Evolutionary conservation across 2,329 filamentous ascomycete species (phyloP), one percentile per base, ranked within the genome.

Genomic region (Chaetomium globosum): DNA sequence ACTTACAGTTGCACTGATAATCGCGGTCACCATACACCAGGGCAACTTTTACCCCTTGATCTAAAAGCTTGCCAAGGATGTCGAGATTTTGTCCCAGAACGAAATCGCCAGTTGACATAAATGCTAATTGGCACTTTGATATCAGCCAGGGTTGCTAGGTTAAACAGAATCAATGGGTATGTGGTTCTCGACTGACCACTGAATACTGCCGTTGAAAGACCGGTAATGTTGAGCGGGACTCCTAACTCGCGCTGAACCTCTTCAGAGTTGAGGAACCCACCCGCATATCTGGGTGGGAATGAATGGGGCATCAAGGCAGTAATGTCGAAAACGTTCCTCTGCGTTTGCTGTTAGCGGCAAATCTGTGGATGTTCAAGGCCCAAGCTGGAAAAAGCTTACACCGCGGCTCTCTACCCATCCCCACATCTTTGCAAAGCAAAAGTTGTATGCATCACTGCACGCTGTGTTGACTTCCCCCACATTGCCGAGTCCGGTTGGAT

Each of bases 1-100:
- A 65, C 69, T 39, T 39, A 70, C 72, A 74, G 65, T 82, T 84
- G 70, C 82, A 83, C 8, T 80, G 78, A 63, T 81, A 86, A 69
- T 87, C 85, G 4, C 82, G 79, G 68, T 87, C 84, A 10, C 83
- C 83, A 67, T 85, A 86, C 19, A 87, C 75, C 1, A 87, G 74
- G 5, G 82, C 76, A 0, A 87, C 81, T 65, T 83, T 82, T 53
- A 87, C 79, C 2, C 82, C 84, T 7, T 79, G 76, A 60, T 86
- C 82, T 0, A 88, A 79, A 7, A 88, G 75, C 54, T 81, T 81
- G 0, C 74, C 78, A 0, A 83, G 68, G 59, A 81, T 79, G 21
- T 78, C 77, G n/a, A 83, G 59, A 39, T 71, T 73, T 8, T 72
- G 73, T 59, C 72, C 64, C 10, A 71, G 70, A n/a, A 75, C 67